Conservation (phyloP, 352 stramenopile species). For the Poterioochromonas sp. region DNA sequence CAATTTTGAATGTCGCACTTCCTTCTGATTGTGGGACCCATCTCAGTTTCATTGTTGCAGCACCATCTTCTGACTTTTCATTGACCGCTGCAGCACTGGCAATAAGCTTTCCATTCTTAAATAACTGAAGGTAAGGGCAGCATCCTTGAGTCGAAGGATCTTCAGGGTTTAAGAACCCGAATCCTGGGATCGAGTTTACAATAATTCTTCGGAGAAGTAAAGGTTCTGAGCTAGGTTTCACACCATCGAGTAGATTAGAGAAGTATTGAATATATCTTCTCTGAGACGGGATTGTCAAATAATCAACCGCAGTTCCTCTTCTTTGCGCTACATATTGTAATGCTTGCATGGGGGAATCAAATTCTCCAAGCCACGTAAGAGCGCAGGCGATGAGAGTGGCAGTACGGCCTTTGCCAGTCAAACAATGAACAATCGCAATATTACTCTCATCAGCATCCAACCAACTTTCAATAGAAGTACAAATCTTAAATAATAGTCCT, state of each 20-base stretch:
- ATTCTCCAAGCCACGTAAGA: conserved; percentile 84
- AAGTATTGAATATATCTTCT: conserved; percentile 94
- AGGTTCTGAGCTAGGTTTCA: conserved; percentile 82
- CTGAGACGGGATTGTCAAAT: conserved; percentile 91
- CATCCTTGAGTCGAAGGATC: conserved; percentile 61
- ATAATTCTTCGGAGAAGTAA: conserved; percentile 87
- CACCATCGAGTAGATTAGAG: conserved; percentile 89
- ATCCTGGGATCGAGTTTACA: conserved; percentile 83
- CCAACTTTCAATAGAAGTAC: conserved; percentile 91
- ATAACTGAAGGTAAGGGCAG: conserved; percentile 94
- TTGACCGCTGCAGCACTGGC: conserved; percentile 69
- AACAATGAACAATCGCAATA: conserved; percentile 87
- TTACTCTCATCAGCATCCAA: conserved; percentile 86
- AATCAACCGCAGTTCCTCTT: conserved; percentile 72
- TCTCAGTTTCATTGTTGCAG: conserved; percentile 52
- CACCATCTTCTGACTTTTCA: not conserved
- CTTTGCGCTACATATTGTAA: conserved; percentile 80
- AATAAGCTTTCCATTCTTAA: conserved; percentile 88
- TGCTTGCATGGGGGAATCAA: conserved; percentile 77
- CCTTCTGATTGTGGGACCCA: conserved; percentile 76
- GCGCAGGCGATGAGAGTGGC: conserved; percentile 86
- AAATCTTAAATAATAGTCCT: conserved; percentile 93
- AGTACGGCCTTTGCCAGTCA: conserved; percentile 88
- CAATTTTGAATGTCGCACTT: conserved; percentile 81
- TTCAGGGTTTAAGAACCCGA: conserved; percentile 47